Evolutionary conservation across 805 yeast species (phyloP), one percentile per base, ranked within the genome.

Genomic region (Scheffersomyces spartinae): DNA sequence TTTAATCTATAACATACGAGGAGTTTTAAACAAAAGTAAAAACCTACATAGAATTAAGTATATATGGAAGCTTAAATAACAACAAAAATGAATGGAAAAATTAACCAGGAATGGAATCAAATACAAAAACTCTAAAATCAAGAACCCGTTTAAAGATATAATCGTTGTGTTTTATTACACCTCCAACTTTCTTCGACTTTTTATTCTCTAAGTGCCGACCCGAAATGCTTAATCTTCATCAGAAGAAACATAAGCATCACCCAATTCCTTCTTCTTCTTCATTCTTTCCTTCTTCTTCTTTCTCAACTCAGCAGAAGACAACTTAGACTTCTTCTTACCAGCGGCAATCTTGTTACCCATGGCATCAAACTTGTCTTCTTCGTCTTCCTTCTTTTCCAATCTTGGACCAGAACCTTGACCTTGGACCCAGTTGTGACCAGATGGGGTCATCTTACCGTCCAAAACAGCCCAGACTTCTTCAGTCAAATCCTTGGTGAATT

Each of bases 241-340:
- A 40, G 49, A 42, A 33, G 97, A 88, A 47, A 85, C 96, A 64
- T 91, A 93, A 64, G 91, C 97, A 60, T 91, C 98, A 74, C 97
- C 97, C 61, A 86, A 65, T 66, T 80, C 94, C 94, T 91, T 91
- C 96, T 88, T 91, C 94, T 88, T 91, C 81, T 81, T 84, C 97
- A 91, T 86, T 79, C 99, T 85, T 73, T 91, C 98, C 94, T 91
- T 91, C 96, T 91, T 91, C 95, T 91, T 91, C 95, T 91, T 91
- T 79, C 99, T 84, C 64, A 88, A 73, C 68, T 91, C 99, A 44
- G 98, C 96, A 60, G 97, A 85, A 46, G 96, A 82, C 58, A 91
- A 74, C 82, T 91, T 91, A 66, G 74, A 72, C 78, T 81, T 86
- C 93, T 91, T 91, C 81, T 85, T 83, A 62, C 71, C 83, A 61